These are phyloP conservation scores for Mycena vulgaris DNA, from an alignment of 768 basidiomycete genomes.

Conservation along the genomic window DNA sequence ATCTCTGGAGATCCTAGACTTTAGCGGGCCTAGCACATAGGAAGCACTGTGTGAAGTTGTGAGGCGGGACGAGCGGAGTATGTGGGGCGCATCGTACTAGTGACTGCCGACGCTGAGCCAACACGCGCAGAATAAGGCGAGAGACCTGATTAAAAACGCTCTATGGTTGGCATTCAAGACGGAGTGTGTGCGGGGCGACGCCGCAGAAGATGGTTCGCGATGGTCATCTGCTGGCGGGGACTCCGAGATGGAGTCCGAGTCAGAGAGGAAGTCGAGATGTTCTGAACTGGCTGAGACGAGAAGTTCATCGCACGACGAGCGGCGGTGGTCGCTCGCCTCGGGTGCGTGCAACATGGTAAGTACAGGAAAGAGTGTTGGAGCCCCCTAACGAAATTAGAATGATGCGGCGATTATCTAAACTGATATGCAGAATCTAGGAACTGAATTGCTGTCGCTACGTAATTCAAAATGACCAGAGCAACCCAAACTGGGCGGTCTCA, in stretches of 20 bases:
- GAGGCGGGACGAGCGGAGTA: not conserved
- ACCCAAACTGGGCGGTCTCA: no score
- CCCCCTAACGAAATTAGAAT: conserved; percentile 1
- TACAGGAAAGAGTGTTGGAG: not conserved
- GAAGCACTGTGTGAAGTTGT: conserved; percentile 64
- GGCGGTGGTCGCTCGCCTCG: conserved; percentile 42
- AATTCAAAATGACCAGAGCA: no score
- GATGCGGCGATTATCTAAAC: not conserved
- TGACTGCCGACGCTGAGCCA: conserved; percentile 84
- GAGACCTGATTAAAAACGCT: conserved; percentile 65
- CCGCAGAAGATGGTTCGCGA: not conserved
- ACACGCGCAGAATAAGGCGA: conserved; percentile 82
- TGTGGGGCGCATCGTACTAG: conserved; percentile 63
- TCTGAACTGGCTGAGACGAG: conserved; percentile 36
- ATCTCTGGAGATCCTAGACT: conserved; percentile 62
- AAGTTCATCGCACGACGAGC: conserved; percentile 48
- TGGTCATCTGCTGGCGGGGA: conserved; percentile 14
- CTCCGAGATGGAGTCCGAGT: conserved; percentile 34
- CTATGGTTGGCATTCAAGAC: conserved; percentile 38
- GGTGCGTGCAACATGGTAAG: conserved; percentile 27
- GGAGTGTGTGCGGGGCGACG: conserved; percentile 24
- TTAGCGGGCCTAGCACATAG: conserved; percentile 85
- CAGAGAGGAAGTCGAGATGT: conserved; percentile 27
- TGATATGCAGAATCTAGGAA: no score
- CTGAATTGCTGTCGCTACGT: no score